Percentiles rank a stretch among this genome's conserved stretches.
Evolutionary conservation across 1,284 basidiomycete genomes (phyloP).

Genomic region (Boletus holoroseus): DNA sequence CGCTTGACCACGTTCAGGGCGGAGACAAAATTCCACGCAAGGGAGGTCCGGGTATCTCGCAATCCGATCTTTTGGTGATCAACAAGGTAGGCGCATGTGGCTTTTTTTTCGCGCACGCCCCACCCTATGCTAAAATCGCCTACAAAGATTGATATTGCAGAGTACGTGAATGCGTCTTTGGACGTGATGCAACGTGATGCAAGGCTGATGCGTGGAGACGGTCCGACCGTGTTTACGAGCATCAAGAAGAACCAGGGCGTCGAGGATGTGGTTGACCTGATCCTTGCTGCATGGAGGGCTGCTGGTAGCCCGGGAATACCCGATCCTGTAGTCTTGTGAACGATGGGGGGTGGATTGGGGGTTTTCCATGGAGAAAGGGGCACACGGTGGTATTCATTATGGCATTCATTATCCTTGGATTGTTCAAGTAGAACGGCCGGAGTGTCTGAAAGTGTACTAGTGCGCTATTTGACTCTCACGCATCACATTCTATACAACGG

Average conservation of each 20-base stretch:
- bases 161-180: conserved; percentile 88
- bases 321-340: conserved; percentile 43
- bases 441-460: not conserved
- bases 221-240: conserved; percentile 90
- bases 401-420: conserved; percentile 4
- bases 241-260: conserved; percentile 80
- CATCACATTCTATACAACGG: not conserved
- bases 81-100: conserved; percentile 70
- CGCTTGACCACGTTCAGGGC: conserved; percentile 45
- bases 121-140: not conserved
- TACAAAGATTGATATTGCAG: conserved; percentile 82
- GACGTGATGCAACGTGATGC: conserved; percentile 95
- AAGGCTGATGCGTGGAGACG: conserved; percentile 88
- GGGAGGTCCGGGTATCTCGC: conserved; percentile 94
- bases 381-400: not conserved
- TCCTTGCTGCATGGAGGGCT: conserved; percentile 81
- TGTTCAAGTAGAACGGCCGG: conserved; percentile 2
- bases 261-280: conserved; percentile 76
- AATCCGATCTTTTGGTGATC: conserved; percentile 90
- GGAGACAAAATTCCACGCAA: conserved; percentile 98
- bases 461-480: conserved; percentile 9
- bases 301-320: conserved; percentile 65
- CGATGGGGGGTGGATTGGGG: conserved; percentile 17
- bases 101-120: not conserved
- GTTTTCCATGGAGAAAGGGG: not conserved